These are phyloP conservation scores for Aspergillus carbonarius DNA, from an alignment of 2,329 filamentous ascomycete genomes.

Conservation along the genomic window DNA sequence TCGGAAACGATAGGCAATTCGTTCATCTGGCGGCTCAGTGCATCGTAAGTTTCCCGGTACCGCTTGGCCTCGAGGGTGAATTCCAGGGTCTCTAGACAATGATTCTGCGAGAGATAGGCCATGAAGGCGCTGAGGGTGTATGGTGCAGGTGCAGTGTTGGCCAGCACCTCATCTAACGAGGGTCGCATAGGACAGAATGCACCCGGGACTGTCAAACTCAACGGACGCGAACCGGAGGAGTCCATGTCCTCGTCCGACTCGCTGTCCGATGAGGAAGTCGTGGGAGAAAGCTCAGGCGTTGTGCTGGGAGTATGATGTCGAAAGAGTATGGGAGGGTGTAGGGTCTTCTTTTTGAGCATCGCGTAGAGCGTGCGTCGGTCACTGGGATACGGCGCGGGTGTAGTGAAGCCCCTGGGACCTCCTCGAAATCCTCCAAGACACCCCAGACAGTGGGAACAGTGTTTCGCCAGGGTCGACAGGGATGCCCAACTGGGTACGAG, in stretches of 20 bases:
- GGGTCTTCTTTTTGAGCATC: slow-evolving; percentile 41
- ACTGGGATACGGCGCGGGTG: slow-evolving; percentile 13
- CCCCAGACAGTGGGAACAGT: background rate
- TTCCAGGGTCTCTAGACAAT: slow-evolving; percentile 93
- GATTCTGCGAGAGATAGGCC: slow-evolving; percentile 94
- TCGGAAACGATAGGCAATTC: slow-evolving; percentile 51
- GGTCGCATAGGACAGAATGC: slow-evolving; percentile 56
- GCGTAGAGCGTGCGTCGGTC: slow-evolving; percentile 32
- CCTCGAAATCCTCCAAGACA: slow-evolving; percentile 11
- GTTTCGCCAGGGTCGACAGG: background rate
- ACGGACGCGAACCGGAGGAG: slow-evolving; percentile 41
- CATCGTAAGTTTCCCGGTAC: slow-evolving; percentile 68
- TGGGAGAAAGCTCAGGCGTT: slow-evolving; percentile 47
- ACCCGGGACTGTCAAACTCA: slow-evolving; percentile 43
- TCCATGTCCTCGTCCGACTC: slow-evolving; percentile 49
- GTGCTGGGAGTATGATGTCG: slow-evolving; percentile 43
- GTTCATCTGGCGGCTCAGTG: slow-evolving; percentile 53
- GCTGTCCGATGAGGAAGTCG: slow-evolving; percentile 41
- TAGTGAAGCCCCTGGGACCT: slow-evolving; percentile 14
- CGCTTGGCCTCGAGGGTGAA: slow-evolving; percentile 93
- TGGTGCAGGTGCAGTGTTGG: slow-evolving; percentile 79
- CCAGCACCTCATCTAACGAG: slow-evolving; percentile 80
- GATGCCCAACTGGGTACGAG: background rate
- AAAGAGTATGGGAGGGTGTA: slow-evolving; percentile 35
- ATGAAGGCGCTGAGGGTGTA: slow-evolving; percentile 93